phyloP scores from a whole-genome alignment of 2,329 filamentous ascomycete genomes.

The Cladosporium sp. region DNA sequence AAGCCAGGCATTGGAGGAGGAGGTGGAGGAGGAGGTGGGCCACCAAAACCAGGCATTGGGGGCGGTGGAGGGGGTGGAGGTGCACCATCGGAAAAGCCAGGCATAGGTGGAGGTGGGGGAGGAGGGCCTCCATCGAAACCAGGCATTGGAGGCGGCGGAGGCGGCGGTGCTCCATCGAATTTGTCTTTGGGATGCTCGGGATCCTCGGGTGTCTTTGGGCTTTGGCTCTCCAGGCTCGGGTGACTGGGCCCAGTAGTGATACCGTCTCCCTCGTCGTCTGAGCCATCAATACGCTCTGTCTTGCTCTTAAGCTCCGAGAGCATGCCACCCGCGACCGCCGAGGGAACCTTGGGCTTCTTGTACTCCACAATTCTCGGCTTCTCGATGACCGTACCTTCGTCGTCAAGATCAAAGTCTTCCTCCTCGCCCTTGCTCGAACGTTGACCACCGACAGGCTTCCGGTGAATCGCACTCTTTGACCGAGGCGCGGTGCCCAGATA shows the following conservation, averaged over 20 bases:
- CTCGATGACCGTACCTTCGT: constrained; percentile 66
- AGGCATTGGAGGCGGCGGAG: constrained; percentile 25
- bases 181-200: constrained; percentile 41
- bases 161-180: constrained; percentile 44
- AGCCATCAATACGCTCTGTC: constrained; percentile 67
- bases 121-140: constrained; percentile 28
- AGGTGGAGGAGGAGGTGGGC: constrained; percentile 39
- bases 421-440: constrained; percentile 2
- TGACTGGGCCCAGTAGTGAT: constrained; percentile 72
- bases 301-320: constrained; percentile 69
- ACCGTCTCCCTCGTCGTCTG: constrained; percentile 68
- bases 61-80: constrained; percentile 41
- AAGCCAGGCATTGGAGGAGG: constrained; percentile 43
- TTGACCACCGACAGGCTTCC: constrained; percentile 28
- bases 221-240: constrained; percentile 67
- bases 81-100: constrained; percentile 41
- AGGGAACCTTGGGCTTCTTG: constrained; percentile 63
- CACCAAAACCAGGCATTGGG: constrained; percentile 45
- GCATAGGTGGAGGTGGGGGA: constrained; percentile 40
- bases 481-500: constrained; percentile 54
- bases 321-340: constrained; percentile 56
- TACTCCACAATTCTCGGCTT: constrained; percentile 77
- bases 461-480: constrained; percentile 37
- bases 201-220: constrained; percentile 64
- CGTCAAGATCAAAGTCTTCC: constrained; percentile 32